phyloP scores from a whole-genome alignment of 768 basidiomycete genomes.

The Pleurotus cornucopiae region DNA sequence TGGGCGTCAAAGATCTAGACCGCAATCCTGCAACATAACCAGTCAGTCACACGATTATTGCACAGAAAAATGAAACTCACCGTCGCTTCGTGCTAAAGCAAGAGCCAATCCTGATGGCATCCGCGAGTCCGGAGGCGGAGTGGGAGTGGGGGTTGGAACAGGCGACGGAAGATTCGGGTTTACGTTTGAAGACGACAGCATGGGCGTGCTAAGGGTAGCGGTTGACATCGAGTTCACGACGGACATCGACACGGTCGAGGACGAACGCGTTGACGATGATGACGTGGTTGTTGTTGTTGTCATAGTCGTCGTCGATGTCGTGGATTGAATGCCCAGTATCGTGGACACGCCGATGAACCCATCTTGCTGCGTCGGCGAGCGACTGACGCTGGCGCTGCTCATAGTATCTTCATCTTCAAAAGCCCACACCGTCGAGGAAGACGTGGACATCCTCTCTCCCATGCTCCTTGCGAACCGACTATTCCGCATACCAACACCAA shows the following conservation, averaged over 20 bases:
- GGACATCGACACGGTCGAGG: too few relatives aligned
- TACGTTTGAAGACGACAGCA: neutral
- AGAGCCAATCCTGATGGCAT: neutral
- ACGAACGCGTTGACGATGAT: neutral
- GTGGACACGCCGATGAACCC: neutral
- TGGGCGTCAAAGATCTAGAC: neutral
- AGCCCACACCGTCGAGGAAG: neutral
- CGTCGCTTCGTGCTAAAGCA: neutral
- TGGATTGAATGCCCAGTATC: neutral
- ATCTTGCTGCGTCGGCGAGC: neutral
- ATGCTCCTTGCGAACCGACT: conserved; percentile 4
- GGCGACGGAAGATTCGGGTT: neutral
- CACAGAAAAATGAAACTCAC: neutral
- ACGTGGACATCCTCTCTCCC: conserved; percentile 4
- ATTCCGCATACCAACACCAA: conserved; percentile 5
- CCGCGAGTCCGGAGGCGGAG: neutral
- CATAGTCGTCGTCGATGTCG: neutral
- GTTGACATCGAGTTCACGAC: neutral
- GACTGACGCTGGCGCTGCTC: neutral
- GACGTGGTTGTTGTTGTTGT: neutral
- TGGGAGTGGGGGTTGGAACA: neutral
- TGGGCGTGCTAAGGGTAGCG: neutral
- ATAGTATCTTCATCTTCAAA: neutral
- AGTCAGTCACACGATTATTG: neutral
- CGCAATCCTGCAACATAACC: neutral